phyloP scores from a whole-genome alignment of 169 alveolate genomes.

The Besnoitia besnoiti region DNA sequence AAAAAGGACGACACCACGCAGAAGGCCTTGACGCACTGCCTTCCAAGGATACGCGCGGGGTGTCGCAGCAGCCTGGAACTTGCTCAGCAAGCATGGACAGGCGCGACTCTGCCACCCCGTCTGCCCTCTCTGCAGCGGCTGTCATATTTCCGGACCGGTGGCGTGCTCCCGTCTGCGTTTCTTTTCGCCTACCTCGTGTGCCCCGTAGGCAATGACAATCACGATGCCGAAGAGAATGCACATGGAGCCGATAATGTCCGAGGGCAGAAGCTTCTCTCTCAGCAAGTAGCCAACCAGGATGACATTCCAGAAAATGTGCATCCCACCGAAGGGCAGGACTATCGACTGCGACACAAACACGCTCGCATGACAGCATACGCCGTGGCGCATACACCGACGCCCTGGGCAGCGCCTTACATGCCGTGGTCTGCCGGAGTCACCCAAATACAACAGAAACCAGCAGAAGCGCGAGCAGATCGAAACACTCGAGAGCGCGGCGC shows the following conservation, averaged over 20 bases:
- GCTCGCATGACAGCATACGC: too few relatives aligned
- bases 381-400: too few relatives aligned
- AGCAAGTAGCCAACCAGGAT: constrained; percentile 27
- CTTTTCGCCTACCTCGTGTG: constrained; percentile 51
- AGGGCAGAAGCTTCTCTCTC: constrained; percentile 27
- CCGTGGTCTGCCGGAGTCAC: too few relatives aligned
- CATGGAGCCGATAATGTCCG: constrained; percentile 42
- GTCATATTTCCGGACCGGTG: too few relatives aligned
- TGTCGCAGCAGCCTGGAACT: too few relatives aligned
- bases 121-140: too few relatives aligned
- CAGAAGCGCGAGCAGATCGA: background rate
- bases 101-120: too few relatives aligned
- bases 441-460: background rate
- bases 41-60: background rate
- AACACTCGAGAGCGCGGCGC: background rate
- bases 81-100: too few relatives aligned
- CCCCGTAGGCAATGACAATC: constrained; percentile 39
- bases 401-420: too few relatives aligned
- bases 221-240: constrained; percentile 33
- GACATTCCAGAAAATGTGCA: constrained; percentile 66
- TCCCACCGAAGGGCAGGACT: constrained; percentile 55
- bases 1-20: background rate
- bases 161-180: background rate
- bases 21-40: too few relatives aligned
- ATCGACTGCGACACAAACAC: background rate